A percentile compares a stretch with the other conserved stretches of the same genome.
These are phyloP conservation scores for Pholiota molesta DNA, from an alignment of 768 basidiomycete genomes.

Conservation along the genomic window DNA sequence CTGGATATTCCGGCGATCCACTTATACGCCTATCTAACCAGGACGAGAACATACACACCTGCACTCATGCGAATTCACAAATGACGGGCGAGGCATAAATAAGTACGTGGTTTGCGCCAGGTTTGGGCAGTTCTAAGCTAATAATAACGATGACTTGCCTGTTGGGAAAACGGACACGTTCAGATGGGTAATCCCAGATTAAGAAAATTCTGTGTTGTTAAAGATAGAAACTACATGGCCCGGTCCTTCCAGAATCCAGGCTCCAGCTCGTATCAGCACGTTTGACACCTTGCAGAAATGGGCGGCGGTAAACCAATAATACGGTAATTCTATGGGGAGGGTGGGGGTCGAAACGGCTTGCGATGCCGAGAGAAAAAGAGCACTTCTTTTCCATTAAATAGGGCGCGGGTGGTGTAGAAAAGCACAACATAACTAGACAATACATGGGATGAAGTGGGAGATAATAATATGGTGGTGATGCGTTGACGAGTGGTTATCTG, in stretches of 20 bases:
- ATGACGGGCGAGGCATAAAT: not conserved
- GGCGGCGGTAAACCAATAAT: slow-evolving; percentile 18
- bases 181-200: slow-evolving; percentile 1
- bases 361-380: slow-evolving; percentile 16
- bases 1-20: slow-evolving; percentile 5
- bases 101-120: not conserved
- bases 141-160: not conserved
- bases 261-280: not conserved
- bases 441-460: not conserved
- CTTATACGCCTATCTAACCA: slow-evolving; percentile 4
- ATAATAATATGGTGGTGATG: not conserved
- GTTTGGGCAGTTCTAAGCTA: not conserved
- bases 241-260: not conserved
- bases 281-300: not conserved
- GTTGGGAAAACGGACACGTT: slow-evolving; percentile 20
- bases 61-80: not conserved
- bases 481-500: slow-evolving; percentile 16
- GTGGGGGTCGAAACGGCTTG: slow-evolving; percentile 16
- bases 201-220: not conserved
- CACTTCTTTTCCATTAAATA: slow-evolving; percentile 15
- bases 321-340: slow-evolving; percentile 20
- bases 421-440: not conserved
- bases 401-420: not conserved
- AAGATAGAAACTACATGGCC: slow-evolving; percentile 3
- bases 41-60: not conserved